A percentile compares a stretch with the other conserved stretches of the same genome.
Evolutionary conservation across 352 stramenopile species (phyloP).

Genomic region (Phytophthora constricta): DNA sequence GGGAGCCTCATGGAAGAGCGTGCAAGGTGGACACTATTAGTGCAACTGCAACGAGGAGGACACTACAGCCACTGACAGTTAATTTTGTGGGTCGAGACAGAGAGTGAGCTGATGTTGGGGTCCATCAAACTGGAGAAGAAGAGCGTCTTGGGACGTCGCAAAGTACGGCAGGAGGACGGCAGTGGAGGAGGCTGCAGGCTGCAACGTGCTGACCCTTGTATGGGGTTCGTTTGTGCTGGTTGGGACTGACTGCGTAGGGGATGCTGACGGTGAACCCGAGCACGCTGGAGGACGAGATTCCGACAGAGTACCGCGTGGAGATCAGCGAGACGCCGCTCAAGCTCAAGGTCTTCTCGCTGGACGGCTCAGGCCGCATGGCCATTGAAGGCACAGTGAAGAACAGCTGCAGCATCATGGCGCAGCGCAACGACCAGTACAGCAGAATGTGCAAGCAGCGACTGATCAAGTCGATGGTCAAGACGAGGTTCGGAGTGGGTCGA

Average conservation of each 20-base stretch:
- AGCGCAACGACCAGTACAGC: constrained; percentile 86
- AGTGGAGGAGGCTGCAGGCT: no score
- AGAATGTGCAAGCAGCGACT: constrained; percentile 84
- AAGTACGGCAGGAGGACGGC: no score
- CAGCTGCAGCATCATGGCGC: constrained; percentile 86
- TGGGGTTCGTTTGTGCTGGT: background rate
- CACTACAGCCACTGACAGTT: no score
- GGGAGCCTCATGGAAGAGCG: constrained; percentile 81
- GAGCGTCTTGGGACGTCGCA: constrained; percentile 69
- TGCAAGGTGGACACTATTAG: constrained; percentile 58
- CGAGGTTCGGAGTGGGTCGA: constrained; percentile 39
- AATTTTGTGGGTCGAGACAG: no score
- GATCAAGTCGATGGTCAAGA: constrained; percentile 90
- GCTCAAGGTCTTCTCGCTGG: constrained; percentile 86
- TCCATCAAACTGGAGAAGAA: constrained; percentile 88
- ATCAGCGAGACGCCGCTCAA: constrained; percentile 80
- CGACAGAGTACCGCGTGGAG: constrained; percentile 84
- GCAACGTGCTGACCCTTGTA: no score
- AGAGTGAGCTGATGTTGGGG: constrained; percentile 85
- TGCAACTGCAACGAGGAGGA: no score
- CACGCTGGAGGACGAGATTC: constrained; percentile 78
- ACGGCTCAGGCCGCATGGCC: constrained; percentile 86
- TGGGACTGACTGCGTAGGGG: constrained; percentile 42
- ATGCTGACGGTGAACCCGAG: constrained; percentile 79
- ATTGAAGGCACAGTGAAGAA: constrained; percentile 89